Evolutionary conservation across 331 rosid species (phyloP), one percentile per base, ranked within the genome.

Genomic region (Quercus phellos): DNA sequence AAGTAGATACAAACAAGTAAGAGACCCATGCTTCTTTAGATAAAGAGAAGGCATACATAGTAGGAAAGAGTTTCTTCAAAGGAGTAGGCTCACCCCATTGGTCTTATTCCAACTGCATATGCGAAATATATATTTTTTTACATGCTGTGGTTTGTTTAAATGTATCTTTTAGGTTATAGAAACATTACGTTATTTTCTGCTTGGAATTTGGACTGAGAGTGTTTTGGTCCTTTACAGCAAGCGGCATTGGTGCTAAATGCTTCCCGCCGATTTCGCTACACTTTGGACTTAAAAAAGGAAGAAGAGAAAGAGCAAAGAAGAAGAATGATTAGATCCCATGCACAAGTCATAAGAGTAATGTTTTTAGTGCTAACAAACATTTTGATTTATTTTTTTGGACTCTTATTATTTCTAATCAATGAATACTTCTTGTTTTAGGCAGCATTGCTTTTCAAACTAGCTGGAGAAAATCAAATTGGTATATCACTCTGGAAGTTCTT

Each of bases 301-400:
- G 96, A 88, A 80, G 96, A 90, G 55, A 88, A 83, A 82, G 90
- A 85, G 68, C 86, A 86, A 19, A 86, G 90, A 72, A 88, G 86
- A 77, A 79, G 91, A 83, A 82, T 91, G 95, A 92, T 95, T 71
- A 90, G 99, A 83, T 84, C 99, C 66, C 98, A 92, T 81, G 97
- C 99, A 63, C 99, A 95, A 93, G 99, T 93, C 89, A 85, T 95
- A 67, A 83, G 99, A 81, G 99, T 95, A 95, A 88, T 81, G 79
- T 68, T 79, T 80, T 71, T 5, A 76, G 75, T 66, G 17, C 43
- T 64, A 58, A 77, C 60, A 51, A n/a, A 32, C 46, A 46, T 59
- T 77, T 79, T 38, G 43, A 19, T 66, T n/a, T 46, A 50, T 60
- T 64, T 17, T 32, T 71, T 68, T 42, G 51, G 55, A 43, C 21